phyloP scores from a whole-genome alignment of 2,329 filamentous ascomycete genomes.

The Tolypocladium inflatum region DNA sequence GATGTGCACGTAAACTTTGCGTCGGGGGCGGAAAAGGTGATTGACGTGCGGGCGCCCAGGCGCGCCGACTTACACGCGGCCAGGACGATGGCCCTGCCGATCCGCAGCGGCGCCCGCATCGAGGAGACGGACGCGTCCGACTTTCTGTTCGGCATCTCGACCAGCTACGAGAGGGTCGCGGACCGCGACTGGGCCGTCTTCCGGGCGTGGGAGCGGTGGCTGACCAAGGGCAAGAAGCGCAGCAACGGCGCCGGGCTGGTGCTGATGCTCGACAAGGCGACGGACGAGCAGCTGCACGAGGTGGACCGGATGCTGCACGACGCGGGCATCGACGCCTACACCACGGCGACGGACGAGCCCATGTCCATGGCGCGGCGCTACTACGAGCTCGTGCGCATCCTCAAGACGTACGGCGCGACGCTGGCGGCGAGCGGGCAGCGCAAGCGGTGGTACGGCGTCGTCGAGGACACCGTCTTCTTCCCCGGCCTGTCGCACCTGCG shows the following conservation, averaged over 20 bases:
- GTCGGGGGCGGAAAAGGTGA: constrained; percentile 15
- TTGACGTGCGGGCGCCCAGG: constrained; percentile 15
- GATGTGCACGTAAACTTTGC: constrained; percentile 20
- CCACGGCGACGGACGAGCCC: constrained; percentile 19
- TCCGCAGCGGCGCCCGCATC: constrained; percentile 18
- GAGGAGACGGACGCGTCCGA: constrained; percentile 27
- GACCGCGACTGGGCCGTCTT: constrained; percentile 28
- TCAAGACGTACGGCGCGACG: constrained; percentile 21
- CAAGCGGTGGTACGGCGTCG: constrained; percentile 32
- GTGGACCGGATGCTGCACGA: constrained; percentile 20
- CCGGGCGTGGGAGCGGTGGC: constrained; percentile 34
- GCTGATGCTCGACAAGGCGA: constrained; percentile 30
- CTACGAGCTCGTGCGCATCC: constrained; percentile 24
- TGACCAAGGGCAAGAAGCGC: constrained; percentile 28
- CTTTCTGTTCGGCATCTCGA: constrained; percentile 33
- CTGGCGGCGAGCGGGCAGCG: constrained; percentile 23
- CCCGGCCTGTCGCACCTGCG: constrained; percentile 30
- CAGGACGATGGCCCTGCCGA: constrained; percentile 21
- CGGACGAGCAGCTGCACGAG: constrained; percentile 19
- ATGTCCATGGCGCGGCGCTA: constrained; percentile 25
- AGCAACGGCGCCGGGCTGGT: constrained; percentile 34
- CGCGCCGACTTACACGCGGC: constrained; percentile 15
- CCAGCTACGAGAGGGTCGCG: constrained; percentile 29
- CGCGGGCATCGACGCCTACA: constrained; percentile 29
- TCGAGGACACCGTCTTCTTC: constrained; percentile 38